phyloP scores from a whole-genome alignment of 2,329 filamentous ascomycete genomes.

The Arthrobotrys entomopaga region DNA sequence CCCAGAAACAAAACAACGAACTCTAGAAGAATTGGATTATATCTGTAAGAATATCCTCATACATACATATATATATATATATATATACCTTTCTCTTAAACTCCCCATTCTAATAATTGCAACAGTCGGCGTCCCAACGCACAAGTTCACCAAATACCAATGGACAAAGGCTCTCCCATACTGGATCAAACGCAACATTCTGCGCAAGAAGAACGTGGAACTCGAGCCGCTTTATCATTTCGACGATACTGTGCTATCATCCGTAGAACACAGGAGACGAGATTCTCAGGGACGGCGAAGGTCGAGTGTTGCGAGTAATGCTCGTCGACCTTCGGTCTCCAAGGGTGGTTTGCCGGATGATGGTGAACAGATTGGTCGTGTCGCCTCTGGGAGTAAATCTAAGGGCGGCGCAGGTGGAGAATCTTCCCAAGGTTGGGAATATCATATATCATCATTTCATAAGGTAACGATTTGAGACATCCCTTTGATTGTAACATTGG shows the following conservation, averaged over 20 bases:
- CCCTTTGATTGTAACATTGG: not conserved
- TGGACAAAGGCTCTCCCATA: slow-evolving; percentile 69
- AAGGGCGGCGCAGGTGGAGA: not conserved
- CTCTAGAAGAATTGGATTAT: slow-evolving; percentile 67
- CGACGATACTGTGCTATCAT: slow-evolving; percentile 59
- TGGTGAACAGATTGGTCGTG: not conserved
- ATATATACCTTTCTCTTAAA: not conserved
- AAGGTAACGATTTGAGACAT: not conserved
- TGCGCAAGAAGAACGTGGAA: slow-evolving; percentile 65
- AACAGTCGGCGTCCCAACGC: slow-evolving; percentile 70
- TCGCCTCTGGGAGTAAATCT: slow-evolving; percentile 13
- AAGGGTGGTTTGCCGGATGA: slow-evolving; percentile 6
- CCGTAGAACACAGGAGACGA: slow-evolving; percentile 37
- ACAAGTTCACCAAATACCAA: slow-evolving; percentile 70
- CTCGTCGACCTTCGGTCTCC: slow-evolving; percentile 1
- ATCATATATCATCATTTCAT: not conserved
- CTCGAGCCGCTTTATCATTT: slow-evolving; percentile 68
- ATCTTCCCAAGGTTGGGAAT: not conserved
- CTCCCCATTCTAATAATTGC: slow-evolving; percentile 64
- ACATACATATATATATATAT: not conserved
- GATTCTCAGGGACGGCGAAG: slow-evolving; percentile 37
- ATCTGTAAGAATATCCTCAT: slow-evolving; percentile 63
- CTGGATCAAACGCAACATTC: slow-evolving; percentile 70
- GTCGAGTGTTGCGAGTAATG: slow-evolving; percentile 23
- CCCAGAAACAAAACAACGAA: slow-evolving; percentile 70